Percentiles rank a stretch among this genome's conserved stretches.
These are phyloP conservation scores for Macrophomina phaseolina DNA, from an alignment of 2,329 filamentous ascomycete species.

Conservation along the genomic window DNA sequence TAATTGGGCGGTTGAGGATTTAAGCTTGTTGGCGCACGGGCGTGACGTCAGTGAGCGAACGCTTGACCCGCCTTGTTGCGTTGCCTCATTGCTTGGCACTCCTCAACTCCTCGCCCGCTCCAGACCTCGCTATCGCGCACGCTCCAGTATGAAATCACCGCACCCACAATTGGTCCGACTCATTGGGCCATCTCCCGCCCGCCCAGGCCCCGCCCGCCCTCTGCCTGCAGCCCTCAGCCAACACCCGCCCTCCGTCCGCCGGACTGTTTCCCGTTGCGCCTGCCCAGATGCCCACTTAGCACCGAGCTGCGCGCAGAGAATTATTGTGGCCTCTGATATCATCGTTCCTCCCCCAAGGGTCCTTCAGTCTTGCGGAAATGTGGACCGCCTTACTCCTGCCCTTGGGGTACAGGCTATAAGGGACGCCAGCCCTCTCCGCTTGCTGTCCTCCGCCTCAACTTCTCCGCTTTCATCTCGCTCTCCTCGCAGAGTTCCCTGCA, in stretches of 20 bases:
- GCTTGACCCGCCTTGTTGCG: constrained; percentile 21
- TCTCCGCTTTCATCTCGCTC: not conserved
- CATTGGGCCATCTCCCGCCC: constrained; percentile 14
- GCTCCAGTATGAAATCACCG: constrained; percentile 28
- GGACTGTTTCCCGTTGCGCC: not conserved
- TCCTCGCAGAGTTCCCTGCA: too few species aligned
- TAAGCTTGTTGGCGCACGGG: constrained; percentile 15
- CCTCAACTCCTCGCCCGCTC: not conserved
- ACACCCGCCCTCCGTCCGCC: not conserved
- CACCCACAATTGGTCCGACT: constrained; percentile 23
- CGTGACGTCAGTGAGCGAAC: constrained; percentile 21
- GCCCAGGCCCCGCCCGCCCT: not conserved
- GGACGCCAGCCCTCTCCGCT: not conserved
- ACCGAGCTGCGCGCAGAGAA: not conserved
- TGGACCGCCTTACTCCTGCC: constrained; percentile 8
- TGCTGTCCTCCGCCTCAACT: not conserved
- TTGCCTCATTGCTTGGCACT: not conserved
- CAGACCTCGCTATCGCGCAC: constrained; percentile 1
- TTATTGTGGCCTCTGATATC: constrained; percentile 25
- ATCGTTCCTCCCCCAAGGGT: constrained; percentile 18
- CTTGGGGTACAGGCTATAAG: constrained; percentile 15
- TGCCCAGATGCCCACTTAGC: not conserved
- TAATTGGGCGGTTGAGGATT: constrained; percentile 5
- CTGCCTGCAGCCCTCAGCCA: not conserved
- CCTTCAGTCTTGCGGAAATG: constrained; percentile 13